phyloP scores from a whole-genome alignment of 1,284 basidiomycete species.

The Malassezia cuniculi region DNA sequence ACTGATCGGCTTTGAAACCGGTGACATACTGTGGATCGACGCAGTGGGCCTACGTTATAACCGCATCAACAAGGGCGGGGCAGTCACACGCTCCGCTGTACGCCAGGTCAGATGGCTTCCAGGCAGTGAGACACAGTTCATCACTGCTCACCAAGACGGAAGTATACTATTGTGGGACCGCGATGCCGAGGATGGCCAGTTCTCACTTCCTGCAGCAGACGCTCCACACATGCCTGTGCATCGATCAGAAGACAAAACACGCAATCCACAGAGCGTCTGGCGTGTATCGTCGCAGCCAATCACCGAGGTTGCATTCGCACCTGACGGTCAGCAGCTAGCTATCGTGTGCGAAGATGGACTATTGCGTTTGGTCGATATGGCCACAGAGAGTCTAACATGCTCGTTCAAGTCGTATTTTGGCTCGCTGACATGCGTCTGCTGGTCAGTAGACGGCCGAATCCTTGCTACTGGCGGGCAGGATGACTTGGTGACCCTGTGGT shows the following conservation, averaged over 20 bases:
- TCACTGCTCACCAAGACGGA: conserved; percentile 81
- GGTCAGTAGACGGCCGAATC: conserved; percentile 89
- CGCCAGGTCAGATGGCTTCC: conserved; percentile 81
- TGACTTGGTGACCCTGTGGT: conserved; percentile 62
- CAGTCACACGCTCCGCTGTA: conserved; percentile 65
- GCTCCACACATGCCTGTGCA: too few species aligned
- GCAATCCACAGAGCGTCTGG: conserved; percentile 40
- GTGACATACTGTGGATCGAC: conserved; percentile 68
- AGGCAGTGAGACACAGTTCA: conserved; percentile 57
- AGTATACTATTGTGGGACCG: conserved; percentile 75
- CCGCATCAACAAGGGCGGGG: conserved; percentile 80
- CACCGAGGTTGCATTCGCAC: conserved; percentile 36
- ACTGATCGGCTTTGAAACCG: conserved; percentile 79
- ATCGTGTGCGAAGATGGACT: conserved; percentile 32
- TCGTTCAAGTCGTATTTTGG: conserved; percentile 40
- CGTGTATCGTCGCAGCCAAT: conserved; percentile 17
- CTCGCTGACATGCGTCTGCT: conserved; percentile 64
- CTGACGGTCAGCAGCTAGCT: conserved; percentile 27
- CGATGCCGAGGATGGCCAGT: conserved; percentile 60
- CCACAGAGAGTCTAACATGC: conserved; percentile 24
- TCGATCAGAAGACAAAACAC: too few species aligned
- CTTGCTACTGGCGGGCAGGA: conserved; percentile 74
- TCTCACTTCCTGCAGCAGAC: too few species aligned
- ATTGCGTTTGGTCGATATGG: conserved; percentile 31
- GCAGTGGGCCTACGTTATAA: conserved; percentile 71